Percentiles rank a stretch among this genome's conserved stretches.
These are phyloP conservation scores for Aspergillus sp. DNA, from an alignment of 2,329 filamentous ascomycete species.

Conservation along the genomic window DNA sequence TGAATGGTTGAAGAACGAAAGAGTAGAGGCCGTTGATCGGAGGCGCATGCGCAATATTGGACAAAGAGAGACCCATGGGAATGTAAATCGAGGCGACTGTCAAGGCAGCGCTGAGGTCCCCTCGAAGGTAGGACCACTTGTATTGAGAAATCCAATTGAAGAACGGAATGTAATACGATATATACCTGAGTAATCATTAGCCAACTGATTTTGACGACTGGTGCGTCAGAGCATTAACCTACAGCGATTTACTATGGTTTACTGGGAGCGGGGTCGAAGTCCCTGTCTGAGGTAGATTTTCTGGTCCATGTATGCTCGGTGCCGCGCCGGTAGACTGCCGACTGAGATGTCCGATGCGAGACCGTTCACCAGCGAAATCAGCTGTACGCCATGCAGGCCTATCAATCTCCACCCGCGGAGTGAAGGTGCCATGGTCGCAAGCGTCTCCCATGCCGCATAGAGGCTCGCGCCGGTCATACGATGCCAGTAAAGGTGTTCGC, in stretches of 20 bases:
- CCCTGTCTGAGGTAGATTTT: slow-evolving; percentile 67
- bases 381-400: slow-evolving; percentile 21
- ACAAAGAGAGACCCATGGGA: slow-evolving; percentile 90
- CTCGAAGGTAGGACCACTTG: slow-evolving; percentile 74
- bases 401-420: slow-evolving; percentile 63
- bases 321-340: neutral
- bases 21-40: slow-evolving; percentile 92
- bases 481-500: slow-evolving; percentile 40
- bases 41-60: slow-evolving; percentile 88
- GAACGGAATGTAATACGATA: slow-evolving; percentile 90
- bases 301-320: slow-evolving; percentile 52
- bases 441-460: slow-evolving; percentile 39
- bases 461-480: slow-evolving; percentile 37
- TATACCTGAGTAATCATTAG: slow-evolving; percentile 60
- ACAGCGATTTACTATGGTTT: slow-evolving; percentile 73
- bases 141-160: slow-evolving; percentile 91
- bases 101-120: slow-evolving; percentile 82
- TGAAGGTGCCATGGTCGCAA: slow-evolving; percentile 76
- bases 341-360: slow-evolving; percentile 12
- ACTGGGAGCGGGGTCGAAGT: slow-evolving; percentile 73
- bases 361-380: slow-evolving; percentile 41
- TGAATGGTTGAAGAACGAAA: slow-evolving; percentile 86
- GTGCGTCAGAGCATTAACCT: slow-evolving; percentile 30
- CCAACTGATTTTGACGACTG: neutral
- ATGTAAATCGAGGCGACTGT: slow-evolving; percentile 99